A percentile compares a stretch with the other conserved stretches of the same genome.
phyloP scores from a whole-genome alignment of 2,329 filamentous ascomycete genomes.

The Emericellopsis atlantica region DNA sequence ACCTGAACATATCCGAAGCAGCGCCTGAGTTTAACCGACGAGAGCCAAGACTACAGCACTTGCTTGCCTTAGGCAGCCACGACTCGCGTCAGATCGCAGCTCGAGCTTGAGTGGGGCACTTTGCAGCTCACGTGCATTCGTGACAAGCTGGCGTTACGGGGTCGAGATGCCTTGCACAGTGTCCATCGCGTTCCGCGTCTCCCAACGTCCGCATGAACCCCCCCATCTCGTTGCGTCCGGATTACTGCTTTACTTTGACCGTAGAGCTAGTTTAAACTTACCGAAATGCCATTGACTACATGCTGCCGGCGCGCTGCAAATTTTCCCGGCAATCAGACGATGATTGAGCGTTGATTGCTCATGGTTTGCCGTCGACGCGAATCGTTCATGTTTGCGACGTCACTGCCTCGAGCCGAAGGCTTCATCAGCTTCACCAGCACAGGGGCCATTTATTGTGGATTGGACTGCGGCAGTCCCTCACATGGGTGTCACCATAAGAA shows the following conservation, averaged over 20 bases:
- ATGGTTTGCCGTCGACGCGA: background rate
- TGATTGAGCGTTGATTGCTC: constrained; percentile 2
- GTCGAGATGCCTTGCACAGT: constrained; percentile 8
- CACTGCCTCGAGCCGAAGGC: background rate
- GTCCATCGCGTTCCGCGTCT: constrained; percentile 28
- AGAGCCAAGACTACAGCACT: background rate
- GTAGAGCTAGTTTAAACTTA: constrained; percentile 5
- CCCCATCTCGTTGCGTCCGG: constrained; percentile 12
- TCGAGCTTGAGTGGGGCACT: no score
- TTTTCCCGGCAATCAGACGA: constrained; percentile 7
- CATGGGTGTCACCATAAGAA: no score
- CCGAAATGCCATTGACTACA: background rate
- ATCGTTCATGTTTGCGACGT: constrained; percentile 1
- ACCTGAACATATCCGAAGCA: constrained; percentile 1
- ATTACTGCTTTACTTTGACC: background rate
- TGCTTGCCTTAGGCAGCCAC: background rate
- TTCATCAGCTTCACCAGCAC: no score
- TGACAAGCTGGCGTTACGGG: constrained; percentile 22
- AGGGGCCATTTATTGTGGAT: no score
- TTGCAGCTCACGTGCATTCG: constrained; percentile 28
- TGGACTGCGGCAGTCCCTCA: no score
- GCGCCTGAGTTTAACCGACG: constrained; percentile 2
- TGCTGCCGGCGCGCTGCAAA: constrained; percentile 7
- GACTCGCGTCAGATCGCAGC: background rate
- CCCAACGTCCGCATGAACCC: constrained; percentile 15